phyloP scores from a whole-genome alignment of 2,329 filamentous ascomycete species.

The Coniochaeta hoffmannii region DNA sequence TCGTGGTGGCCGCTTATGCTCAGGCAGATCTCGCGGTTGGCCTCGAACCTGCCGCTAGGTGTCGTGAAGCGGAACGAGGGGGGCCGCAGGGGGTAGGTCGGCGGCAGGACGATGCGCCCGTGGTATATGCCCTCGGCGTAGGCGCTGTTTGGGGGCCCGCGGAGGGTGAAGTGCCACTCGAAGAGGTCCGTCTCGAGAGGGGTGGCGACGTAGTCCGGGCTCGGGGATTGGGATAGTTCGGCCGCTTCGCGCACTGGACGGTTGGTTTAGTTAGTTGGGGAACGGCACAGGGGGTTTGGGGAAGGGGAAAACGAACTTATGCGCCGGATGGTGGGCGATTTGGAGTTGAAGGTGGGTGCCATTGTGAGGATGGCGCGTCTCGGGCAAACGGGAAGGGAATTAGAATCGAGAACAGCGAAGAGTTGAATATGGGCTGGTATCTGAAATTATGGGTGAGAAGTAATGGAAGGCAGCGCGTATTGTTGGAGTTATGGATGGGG shows the following conservation, averaged over 20 bases:
- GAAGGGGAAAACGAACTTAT: conserved; percentile 52
- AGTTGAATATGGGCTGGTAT: background rate
- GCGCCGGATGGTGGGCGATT: conserved; percentile 77
- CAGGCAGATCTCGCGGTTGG: conserved; percentile 94
- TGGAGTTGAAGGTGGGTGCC: conserved; percentile 54
- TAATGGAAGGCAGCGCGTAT: background rate
- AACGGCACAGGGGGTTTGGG: background rate
- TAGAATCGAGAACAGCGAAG: background rate
- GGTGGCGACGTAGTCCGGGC: conserved; percentile 75
- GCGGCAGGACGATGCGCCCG: conserved; percentile 85
- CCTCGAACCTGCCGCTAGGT: conserved; percentile 85
- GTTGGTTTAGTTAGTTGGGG: conserved; percentile 11
- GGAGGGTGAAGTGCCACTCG: conserved; percentile 98
- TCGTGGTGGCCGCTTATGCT: conserved; percentile 93
- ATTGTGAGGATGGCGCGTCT: conserved; percentile 20
- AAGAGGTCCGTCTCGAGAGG: conserved; percentile 88
- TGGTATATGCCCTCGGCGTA: conserved; percentile 86
- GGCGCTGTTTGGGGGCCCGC: conserved; percentile 73
- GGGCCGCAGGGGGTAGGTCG: conserved; percentile 83
- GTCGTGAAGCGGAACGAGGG: conserved; percentile 95
- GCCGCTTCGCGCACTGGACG: conserved; percentile 75
- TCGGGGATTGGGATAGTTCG: conserved; percentile 74
- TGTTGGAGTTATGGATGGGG: background rate
- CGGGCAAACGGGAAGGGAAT: background rate
- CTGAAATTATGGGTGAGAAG: background rate